Evolutionary conservation across 1,284 basidiomycete species (phyloP), one percentile per base, ranked within the genome.

Genomic region (Marasmius oreades): DNA sequence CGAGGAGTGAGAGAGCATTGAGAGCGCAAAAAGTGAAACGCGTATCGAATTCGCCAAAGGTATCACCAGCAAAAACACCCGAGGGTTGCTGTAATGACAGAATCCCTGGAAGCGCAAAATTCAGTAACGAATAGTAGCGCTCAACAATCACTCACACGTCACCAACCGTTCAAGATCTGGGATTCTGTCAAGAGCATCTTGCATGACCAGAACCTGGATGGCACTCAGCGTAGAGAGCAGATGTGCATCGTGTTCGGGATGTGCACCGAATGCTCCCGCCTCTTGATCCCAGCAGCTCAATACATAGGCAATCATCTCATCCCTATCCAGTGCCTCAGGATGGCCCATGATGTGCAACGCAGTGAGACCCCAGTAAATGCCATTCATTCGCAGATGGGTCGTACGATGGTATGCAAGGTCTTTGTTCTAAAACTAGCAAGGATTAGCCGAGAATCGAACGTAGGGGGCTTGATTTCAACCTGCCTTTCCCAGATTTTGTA

Each of bases 361-460:
- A 0, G 90, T 93, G 24, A 96, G 77, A 10, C 93, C 96, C 96
- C 96, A 99, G 72, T 98, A 99, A 16, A 98, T 81, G 8, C 95
- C 96, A 70, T 98, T 99, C 73, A 98, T 79, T 8, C 96, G 92
- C 7, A 99, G 80, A 72, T 99, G 96, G 7, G 94, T 82, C 0
- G 95, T 97, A 45, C 96, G 79, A 70, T 98, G 93, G 74, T 98
- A 99, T 0, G 84, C 79, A n/a, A 96, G 79, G 76, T 93, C 84
- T 61, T 88, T 87, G 70, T 82, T 88, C 92, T 94, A 46, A 36
- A 51, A 53, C 24, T 4, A 28, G 42, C 24, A 46, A 18, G 5
- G 33, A 10, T 53, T 42, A 54, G 18, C 34, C 20, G 24, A 23
- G 8, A n/a, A 33, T 26, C 37, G 12, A n/a, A 46, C n/a, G 33